Evolutionary conservation across 495 filamentous ascomycete species (phyloP), one percentile per base, ranked within the genome.

Genomic region (Tetracladium setigerum): DNA sequence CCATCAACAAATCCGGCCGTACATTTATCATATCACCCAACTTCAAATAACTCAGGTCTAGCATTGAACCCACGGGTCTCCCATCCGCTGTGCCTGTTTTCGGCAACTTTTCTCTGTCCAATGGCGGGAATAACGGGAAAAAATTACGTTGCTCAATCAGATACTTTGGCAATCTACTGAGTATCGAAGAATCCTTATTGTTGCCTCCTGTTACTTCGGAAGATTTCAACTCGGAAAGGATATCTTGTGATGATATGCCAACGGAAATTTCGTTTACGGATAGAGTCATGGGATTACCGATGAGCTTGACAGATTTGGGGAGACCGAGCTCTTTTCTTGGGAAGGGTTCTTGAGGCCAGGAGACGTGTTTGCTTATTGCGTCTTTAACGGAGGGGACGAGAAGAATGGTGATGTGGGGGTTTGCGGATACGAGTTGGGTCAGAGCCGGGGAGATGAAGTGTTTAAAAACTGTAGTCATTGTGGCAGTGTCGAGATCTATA

Each of bases 381-480:
- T 98, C 92, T n/a, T 89, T 86, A 6, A 91, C 76, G 5, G 84
- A 89, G 9, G 92, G 92, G 2, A 95, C 69, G 2, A 96, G 68
- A 30, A 95, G 73, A 47, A 98, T 83, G 12, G 78, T 85, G 62
- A 91, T 81, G 49, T 74, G 74, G 2, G 89, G 89, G 24, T 89
- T 81, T 11, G 75, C 68, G 30, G 78, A 65, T 9, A 68, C 78
- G 43, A 95, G 79, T 9, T 69, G 66, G 54, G 80, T 74, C 6
- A 95, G 66, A 0, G 80, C 77, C 2, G 78, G 66, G 10, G 81
- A 75, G 57, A 96, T 83, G 49, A 83, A 72, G 60, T 88, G 76
- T 37, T 84, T 81, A 72, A 98, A 98, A 17, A 91, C 74, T 27
- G 86, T 86, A 10, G 79, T 70, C 53, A 98, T 74, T 8, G 88